Evolutionary conservation across 2,329 filamentous ascomycete genomes (phyloP).

Genomic region (Whalleya microplaca): DNA sequence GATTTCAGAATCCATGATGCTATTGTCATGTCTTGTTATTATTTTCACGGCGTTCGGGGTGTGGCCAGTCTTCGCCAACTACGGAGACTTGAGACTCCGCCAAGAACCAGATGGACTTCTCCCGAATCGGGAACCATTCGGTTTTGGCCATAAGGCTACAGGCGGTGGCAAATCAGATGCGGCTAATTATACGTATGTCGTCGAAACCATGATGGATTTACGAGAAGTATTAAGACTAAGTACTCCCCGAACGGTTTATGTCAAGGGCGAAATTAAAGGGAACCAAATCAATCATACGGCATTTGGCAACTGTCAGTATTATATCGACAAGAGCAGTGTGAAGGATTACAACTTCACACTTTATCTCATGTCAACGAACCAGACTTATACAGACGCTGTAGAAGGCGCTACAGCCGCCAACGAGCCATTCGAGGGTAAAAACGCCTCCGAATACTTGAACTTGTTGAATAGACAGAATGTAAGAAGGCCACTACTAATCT

Average conservation of each 20-base stretch:
- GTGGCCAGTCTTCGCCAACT: not conserved
- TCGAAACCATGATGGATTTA: too few relatives aligned
- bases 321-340: slow-evolving; percentile 23
- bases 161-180: slow-evolving; percentile 12
- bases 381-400: slow-evolving; percentile 24
- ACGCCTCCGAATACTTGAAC: slow-evolving; percentile 25
- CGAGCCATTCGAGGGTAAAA: slow-evolving; percentile 21
- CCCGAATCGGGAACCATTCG: slow-evolving; percentile 21
- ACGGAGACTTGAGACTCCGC: not conserved
- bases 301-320: slow-evolving; percentile 21
- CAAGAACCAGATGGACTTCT: not conserved
- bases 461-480: slow-evolving; percentile 26
- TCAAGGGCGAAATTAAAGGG: slow-evolving; percentile 22
- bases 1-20: too few relatives aligned
- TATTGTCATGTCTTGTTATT: too few relatives aligned
- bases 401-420: slow-evolving; percentile 12
- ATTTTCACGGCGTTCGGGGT: not conserved
- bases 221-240: slow-evolving; percentile 6
- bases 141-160: slow-evolving; percentile 20
- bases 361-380: slow-evolving; percentile 24
- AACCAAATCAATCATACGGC: slow-evolving; percentile 23
- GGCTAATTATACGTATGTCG: too few relatives aligned
- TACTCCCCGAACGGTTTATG: slow-evolving; percentile 21
- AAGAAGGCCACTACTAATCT: not conserved
- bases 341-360: slow-evolving; percentile 25